Conservation (phyloP, 169 alveolate species). For the Cryptosporidium parvum region DNA sequence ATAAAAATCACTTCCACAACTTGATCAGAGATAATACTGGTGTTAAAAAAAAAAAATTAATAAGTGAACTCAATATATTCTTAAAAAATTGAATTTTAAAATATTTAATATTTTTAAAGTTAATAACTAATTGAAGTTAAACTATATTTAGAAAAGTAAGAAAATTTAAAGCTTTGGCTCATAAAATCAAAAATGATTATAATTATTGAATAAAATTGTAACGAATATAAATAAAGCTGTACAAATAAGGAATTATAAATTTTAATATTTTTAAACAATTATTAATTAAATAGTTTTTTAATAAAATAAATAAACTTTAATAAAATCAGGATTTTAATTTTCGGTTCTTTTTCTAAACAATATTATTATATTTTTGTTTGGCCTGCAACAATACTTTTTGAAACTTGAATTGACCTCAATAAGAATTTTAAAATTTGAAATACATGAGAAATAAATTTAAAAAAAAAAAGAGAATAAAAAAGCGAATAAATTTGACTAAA, state of each 20-base stretch:
- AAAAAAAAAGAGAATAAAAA: background rate
- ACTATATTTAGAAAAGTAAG: background rate
- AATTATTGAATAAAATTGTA: conserved; percentile 1
- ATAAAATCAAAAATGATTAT: background rate
- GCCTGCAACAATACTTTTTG: background rate
- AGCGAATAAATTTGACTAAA: background rate
- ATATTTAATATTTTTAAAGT: background rate
- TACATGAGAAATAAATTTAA: background rate
- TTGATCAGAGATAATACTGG: background rate
- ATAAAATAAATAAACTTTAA: background rate
- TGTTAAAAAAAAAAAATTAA: background rate
- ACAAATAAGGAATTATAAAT: background rate
- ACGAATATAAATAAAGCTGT: background rate
- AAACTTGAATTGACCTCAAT: background rate
- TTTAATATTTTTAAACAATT: background rate
- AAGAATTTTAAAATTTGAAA: background rate
- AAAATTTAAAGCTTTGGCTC: background rate
- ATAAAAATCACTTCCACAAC: background rate
- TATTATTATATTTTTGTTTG: background rate
- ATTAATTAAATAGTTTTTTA: background rate
- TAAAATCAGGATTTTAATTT: background rate
- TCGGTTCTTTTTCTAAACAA: background rate
- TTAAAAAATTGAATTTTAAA: conserved; percentile 5
- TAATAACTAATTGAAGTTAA: background rate
- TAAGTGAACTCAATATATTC: background rate